These are phyloP conservation scores for Aspergillus piperis DNA, from an alignment of 2,329 filamentous ascomycete genomes.

Conservation along the genomic window DNA sequence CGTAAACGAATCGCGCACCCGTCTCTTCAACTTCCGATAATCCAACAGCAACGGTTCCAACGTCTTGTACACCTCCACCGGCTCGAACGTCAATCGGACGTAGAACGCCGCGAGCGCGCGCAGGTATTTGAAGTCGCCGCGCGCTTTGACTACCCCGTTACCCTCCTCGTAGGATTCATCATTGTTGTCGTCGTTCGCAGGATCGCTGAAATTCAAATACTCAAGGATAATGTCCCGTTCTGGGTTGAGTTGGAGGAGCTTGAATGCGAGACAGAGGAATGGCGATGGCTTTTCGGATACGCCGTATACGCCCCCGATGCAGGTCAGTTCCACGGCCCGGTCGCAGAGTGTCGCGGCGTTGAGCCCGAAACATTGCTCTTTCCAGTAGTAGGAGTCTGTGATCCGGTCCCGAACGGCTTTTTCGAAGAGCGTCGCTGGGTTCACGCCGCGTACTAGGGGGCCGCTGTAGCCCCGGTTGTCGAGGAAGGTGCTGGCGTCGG, in stretches of 20 bases:
- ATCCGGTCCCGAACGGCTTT: conserved; percentile 95
- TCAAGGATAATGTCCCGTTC: conserved; percentile 74
- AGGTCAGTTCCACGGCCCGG: conserved; percentile 80
- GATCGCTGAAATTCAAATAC: conserved; percentile 65
- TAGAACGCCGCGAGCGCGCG: conserved; percentile 90
- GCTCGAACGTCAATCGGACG: conserved; percentile 80
- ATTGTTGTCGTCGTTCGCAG: conserved; percentile 39
- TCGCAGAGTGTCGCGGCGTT: conserved; percentile 82
- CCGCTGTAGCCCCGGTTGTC: conserved; percentile 85
- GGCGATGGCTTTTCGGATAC: conserved; percentile 80
- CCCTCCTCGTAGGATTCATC: no score
- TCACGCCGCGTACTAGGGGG: conserved; percentile 80
- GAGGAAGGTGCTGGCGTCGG: conserved; percentile 75
- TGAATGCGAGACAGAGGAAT: conserved; percentile 92
- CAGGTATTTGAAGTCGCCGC: conserved; percentile 69
- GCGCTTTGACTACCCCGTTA: conserved; percentile 28
- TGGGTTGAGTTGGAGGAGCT: conserved; percentile 85
- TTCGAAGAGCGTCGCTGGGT: conserved; percentile 93
- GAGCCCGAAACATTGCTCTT: conserved; percentile 95
- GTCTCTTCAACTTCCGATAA: conserved; percentile 76
- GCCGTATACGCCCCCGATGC: conserved; percentile 86
- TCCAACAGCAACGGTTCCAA: conserved; percentile 85
- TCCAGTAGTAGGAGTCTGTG: conserved; percentile 94
- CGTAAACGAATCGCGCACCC: conserved; percentile 71
- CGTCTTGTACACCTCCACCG: conserved; percentile 75